Evolutionary conservation across 345 rosid genomes (phyloP), one percentile per base, ranked within the genome.

Genomic region (Hypericum perforatum): DNA sequence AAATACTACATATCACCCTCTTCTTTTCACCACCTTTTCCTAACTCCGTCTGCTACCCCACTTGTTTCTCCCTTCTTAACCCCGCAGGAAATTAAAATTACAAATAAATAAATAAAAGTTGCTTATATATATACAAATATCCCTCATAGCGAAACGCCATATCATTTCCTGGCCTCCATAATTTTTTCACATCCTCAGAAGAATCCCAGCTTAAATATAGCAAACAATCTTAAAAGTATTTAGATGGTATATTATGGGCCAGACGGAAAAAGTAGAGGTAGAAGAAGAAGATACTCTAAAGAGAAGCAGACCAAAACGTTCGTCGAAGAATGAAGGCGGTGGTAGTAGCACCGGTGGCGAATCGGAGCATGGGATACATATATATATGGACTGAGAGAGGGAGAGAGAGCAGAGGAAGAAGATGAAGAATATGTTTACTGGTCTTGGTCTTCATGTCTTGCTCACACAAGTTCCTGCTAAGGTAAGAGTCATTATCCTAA

Each of bases 381-480:
- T 75, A 14, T 62, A 4, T n/a, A n/a, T n/a, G n/a, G n/a, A n/a
- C n/a, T n/a, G n/a, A n/a, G n/a, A n/a, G 32, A 22, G 2, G 32
- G 32, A 22, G 32, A 22, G 32, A 4, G 78, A 74, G 43, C 74
- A 82, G 62, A 72, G 88, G 67, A 78, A 74, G 64, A 82, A 63
- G 82, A 82, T 82, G 82, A 74, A 74, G 63, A 57, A 58, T 43
- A 79, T 79, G 89, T 73, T 79, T 62, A 56, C 75, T 39, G 51
- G 44, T n/a, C n/a, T n/a, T n/a, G n/a, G n/a, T 54, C 82, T 79
- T 54, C 89, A 77, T 41, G 65, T 76, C 61, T 73, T 77, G 69
- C 77, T 73, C 54, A 79, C 85, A 56, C 77, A 69, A 8, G 64
- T 82, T 41, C 72, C 79, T 48, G 37, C 65, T 0, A 75, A 75